phyloP scores from a whole-genome alignment of 352 stramenopile genomes.

The Phytophthora foliorum region DNA sequence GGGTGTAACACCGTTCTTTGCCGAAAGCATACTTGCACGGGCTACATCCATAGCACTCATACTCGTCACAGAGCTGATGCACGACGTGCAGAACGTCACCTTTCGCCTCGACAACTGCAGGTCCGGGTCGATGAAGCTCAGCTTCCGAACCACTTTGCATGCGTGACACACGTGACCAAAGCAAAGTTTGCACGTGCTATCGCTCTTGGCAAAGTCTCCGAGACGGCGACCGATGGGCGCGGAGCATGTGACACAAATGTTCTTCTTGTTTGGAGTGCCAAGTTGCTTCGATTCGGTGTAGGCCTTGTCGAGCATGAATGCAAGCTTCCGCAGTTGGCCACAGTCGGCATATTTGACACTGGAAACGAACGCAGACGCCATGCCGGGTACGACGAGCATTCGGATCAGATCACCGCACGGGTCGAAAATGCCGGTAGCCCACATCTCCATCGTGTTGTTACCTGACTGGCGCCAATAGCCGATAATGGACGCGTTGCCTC shows the following conservation, averaged over 20 bases:
- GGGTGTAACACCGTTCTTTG: conserved; percentile 8
- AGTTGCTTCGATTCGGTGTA: conserved; percentile 14
- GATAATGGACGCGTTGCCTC: conserved; percentile 46
- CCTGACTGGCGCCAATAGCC: conserved; percentile 37
- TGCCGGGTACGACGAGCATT: conserved; percentile 26
- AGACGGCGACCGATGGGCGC: conserved; percentile 13
- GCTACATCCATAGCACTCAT: conserved; percentile 20
- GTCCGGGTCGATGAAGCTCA: conserved; percentile 46
- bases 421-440: conserved; percentile 38
- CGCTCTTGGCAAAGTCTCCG: conserved; percentile 23
- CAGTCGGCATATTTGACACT: conserved; percentile 33
- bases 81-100: conserved; percentile 42
- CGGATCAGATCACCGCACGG: conserved; percentile 32
- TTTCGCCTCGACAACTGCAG: conserved; percentile 38
- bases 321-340: conserved; percentile 36
- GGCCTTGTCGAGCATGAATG: conserved; percentile 38
- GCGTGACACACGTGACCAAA: conserved; percentile 33
- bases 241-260: conserved; percentile 30
- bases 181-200: conserved; percentile 39
- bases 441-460: conserved; percentile 40
- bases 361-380: conserved; percentile 31
- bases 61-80: conserved; percentile 24
- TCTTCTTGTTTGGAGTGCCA: conserved; percentile 23
- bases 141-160: conserved; percentile 36
- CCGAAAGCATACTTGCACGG: conserved; percentile 17